Conservation (phyloP, 768 basidiomycete genomes). For the Pulveroboletus sp. region DNA sequence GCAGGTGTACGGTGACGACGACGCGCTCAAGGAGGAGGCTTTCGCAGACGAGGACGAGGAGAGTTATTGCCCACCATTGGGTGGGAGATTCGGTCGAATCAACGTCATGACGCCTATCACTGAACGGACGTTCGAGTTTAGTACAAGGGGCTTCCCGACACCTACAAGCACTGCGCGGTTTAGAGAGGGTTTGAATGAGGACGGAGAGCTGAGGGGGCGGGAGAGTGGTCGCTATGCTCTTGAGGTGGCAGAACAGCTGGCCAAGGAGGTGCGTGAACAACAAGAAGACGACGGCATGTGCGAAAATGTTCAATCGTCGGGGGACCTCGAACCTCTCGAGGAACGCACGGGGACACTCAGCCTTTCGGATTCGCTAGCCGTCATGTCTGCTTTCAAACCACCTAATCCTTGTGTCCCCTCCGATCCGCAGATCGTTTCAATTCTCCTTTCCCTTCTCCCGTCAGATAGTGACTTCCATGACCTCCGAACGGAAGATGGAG, state of each 20-base stretch:
- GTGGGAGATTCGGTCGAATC: conserved; percentile 77
- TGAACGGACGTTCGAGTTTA: conserved; percentile 89
- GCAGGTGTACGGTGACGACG: conserved; percentile 19
- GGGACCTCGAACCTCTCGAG: conserved; percentile 38
- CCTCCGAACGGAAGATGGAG: conserved; percentile 49
- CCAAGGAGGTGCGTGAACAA: conserved; percentile 41
- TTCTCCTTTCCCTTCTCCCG: conserved; percentile 62
- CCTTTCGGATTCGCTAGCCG: conserved; percentile 59
- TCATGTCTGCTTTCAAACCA: conserved; percentile 64
- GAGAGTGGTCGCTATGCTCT: conserved; percentile 44
- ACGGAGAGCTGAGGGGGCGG: conserved; percentile 16
- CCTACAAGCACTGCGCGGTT: conserved; percentile 47
- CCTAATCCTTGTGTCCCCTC: conserved; percentile 90
- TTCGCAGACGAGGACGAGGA: conserved; percentile 32
- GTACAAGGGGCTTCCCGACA: conserved; percentile 46
- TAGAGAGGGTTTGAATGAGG: conserved; percentile 32
- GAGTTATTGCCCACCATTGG: conserved; percentile 46
- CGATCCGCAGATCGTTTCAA: conserved; percentile 59
- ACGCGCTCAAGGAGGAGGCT: conserved; percentile 27
- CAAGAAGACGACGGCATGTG: conserved; percentile 17
- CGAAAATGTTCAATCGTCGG: conserved; percentile 3
- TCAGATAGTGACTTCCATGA: conserved; percentile 63
- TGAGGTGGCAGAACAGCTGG: conserved; percentile 56
- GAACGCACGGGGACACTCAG: conserved; percentile 65
- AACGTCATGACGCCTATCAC: conserved; percentile 98